Percentiles rank a stretch among this genome's conserved stretches.
Evolutionary conservation across 1,139 yeast genomes (phyloP).

Genomic region (Saccharomyces hybrid): DNA sequence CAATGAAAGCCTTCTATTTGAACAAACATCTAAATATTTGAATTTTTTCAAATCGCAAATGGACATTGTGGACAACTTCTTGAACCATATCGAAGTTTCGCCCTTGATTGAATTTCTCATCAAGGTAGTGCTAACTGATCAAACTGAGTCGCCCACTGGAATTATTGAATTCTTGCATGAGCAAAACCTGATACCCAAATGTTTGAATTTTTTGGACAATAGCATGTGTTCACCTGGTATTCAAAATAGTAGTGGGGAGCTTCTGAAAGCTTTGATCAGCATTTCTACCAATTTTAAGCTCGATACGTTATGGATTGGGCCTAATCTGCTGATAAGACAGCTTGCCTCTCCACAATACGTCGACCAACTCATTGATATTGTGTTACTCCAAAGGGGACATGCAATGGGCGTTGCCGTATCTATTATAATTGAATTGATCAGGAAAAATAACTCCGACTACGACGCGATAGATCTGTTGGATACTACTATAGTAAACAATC

Average conservation of each 20-base stretch:
- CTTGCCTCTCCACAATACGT: constrained; percentile 68
- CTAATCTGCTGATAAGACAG: constrained; percentile 87
- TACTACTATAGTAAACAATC: constrained; percentile 74
- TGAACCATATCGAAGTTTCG: constrained; percentile 49
- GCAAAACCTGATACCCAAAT: constrained; percentile 45
- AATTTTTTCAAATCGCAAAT: constrained; percentile 46
- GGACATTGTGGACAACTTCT: constrained; percentile 45
- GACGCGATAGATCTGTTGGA: constrained; percentile 81
- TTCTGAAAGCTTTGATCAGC: constrained; percentile 84
- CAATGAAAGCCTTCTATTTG: constrained; percentile 82
- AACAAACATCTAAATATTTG: constrained; percentile 53
- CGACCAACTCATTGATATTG: constrained; percentile 55
- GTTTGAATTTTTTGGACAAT: constrained; percentile 46
- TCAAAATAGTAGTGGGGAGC: constrained; percentile 95
- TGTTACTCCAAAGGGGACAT: constrained; percentile 72
- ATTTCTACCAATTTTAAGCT: constrained; percentile 72
- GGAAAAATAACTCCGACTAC: constrained; percentile 93
- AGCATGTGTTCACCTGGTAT: constrained; percentile 45
- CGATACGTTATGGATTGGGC: constrained; percentile 86
- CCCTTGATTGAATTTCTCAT: constrained; percentile 67
- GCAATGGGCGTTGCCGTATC: constrained; percentile 94
- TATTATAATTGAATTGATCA: constrained; percentile 84
- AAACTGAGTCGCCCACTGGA: constrained; percentile 56
- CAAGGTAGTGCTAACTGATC: constrained; percentile 56
- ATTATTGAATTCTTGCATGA: constrained; percentile 47